phyloP scores from a whole-genome alignment of 2,329 filamentous ascomycete species.

The Ophiostoma himal-ulmi region DNA sequence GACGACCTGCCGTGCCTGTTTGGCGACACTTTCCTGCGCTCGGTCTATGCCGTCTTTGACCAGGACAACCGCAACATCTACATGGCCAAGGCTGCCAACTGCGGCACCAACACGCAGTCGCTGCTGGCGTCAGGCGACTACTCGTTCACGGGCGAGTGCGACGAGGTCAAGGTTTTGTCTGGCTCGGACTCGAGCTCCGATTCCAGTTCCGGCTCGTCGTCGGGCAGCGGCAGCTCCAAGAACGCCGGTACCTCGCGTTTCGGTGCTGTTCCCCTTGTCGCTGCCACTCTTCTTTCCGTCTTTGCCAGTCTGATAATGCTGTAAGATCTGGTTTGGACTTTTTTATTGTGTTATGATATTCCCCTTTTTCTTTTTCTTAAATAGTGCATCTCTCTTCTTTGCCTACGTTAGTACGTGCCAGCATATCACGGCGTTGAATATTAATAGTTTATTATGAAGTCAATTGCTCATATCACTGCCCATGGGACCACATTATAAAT shows the following conservation, averaged over 20 bases:
- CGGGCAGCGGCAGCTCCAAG: neutral
- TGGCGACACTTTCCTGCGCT: conserved; percentile 30
- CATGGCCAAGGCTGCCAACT: conserved; percentile 29
- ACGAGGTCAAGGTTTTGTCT: neutral
- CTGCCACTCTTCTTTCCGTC: neutral
- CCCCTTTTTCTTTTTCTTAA: neutral
- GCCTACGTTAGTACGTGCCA: neutral
- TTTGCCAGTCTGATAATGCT: neutral
- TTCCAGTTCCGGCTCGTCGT: neutral
- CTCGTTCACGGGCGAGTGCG: conserved; percentile 28
- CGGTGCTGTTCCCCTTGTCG: neutral
- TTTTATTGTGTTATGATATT: conserved; percentile 7
- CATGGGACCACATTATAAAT: neutral
- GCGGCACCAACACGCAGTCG: conserved; percentile 28
- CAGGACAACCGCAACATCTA: conserved; percentile 29
- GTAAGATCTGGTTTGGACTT: neutral
- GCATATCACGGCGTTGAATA: neutral
- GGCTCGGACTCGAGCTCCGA: neutral
- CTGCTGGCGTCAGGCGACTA: conserved; percentile 23
- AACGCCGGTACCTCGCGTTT: conserved; percentile 1
- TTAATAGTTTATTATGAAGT: neutral
- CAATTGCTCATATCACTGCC: neutral
- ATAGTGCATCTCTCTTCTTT: neutral
- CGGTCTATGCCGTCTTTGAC: conserved; percentile 29
- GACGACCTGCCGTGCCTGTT: conserved; percentile 24